These are phyloP conservation scores for Neurospora sp. DNA, from an alignment of 495 filamentous ascomycete species.

Conservation along the genomic window DNA sequence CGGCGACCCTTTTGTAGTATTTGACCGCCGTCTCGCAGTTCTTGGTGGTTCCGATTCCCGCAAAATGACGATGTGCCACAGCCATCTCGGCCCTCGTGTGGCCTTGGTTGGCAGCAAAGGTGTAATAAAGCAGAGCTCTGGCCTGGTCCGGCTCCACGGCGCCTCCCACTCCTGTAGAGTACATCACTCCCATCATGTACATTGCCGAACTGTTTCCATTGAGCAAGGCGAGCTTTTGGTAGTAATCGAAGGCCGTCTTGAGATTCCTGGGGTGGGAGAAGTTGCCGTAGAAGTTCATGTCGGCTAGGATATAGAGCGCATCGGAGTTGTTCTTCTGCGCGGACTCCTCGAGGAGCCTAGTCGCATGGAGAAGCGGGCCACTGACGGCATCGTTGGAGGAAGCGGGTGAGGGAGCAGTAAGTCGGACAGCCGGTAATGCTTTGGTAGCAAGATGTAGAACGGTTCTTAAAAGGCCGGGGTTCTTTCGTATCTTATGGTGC, in stretches of 20 bases:
- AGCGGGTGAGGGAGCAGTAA: slow-evolving; percentile 27
- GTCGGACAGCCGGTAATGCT: slow-evolving; percentile 32
- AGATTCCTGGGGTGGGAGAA: slow-evolving; percentile 82
- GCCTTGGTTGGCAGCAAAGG: slow-evolving; percentile 79
- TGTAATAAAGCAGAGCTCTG: slow-evolving; percentile 86
- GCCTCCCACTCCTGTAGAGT: slow-evolving; percentile 81
- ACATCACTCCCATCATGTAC: slow-evolving; percentile 93
- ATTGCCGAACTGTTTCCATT: slow-evolving; percentile 86
- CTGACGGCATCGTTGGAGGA: slow-evolving; percentile 19
- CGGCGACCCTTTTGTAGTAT: slow-evolving; percentile 88
- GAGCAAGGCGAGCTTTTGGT: slow-evolving; percentile 62
- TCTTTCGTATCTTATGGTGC: slow-evolving; percentile 26
- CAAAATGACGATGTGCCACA: slow-evolving; percentile 74
- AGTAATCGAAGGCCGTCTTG: slow-evolving; percentile 68
- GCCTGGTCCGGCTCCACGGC: slow-evolving; percentile 83
- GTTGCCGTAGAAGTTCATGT: slow-evolving; percentile 96
- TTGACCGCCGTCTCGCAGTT: slow-evolving; percentile 76
- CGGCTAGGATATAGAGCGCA: slow-evolving; percentile 80
- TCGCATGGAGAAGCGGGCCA: slow-evolving; percentile 45
- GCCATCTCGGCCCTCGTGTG: slow-evolving; percentile 90
- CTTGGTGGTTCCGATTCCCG: slow-evolving; percentile 73
- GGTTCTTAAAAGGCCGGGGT: slow-evolving; percentile 27
- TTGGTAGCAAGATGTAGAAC: slow-evolving; percentile 27
- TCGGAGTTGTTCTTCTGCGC: slow-evolving; percentile 70
- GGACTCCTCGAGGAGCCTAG: slow-evolving; percentile 64